Percentiles rank a stretch among this genome's conserved stretches.
Evolutionary conservation across 345 rosid genomes (phyloP).

Genomic region (Nasturtium officinale): DNA sequence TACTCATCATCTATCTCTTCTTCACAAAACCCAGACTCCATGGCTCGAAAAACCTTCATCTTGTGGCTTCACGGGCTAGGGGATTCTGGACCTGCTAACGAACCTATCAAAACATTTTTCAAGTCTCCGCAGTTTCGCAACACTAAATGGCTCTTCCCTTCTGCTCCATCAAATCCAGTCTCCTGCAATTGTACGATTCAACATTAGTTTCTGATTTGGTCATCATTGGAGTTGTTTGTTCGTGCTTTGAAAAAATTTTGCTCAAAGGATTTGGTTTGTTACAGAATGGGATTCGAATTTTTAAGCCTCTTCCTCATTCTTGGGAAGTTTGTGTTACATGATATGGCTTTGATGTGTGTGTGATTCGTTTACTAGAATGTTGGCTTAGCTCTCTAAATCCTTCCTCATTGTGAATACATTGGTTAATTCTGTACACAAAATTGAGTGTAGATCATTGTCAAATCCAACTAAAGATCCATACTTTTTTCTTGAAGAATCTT

Average conservation of each 20-base stretch:
- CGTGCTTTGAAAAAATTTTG: neutral
- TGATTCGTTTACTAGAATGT: neutral
- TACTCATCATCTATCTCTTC: constrained; percentile 32
- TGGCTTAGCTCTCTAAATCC: neutral
- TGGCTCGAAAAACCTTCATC: constrained; percentile 75
- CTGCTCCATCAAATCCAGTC: constrained; percentile 72
- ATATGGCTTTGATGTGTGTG: neutral
- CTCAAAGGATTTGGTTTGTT: neutral
- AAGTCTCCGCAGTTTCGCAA: constrained; percentile 56
- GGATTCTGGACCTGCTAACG: constrained; percentile 89
- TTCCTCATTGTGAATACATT: neutral
- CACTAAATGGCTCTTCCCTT: constrained; percentile 85
- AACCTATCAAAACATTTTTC: constrained; percentile 73
- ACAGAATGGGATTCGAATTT: neutral
- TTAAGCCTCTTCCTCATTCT: neutral
- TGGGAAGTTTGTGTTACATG: neutral
- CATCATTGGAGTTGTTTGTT: neutral
- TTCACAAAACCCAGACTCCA: constrained; percentile 34
- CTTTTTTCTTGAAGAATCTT: neutral
- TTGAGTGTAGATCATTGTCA: neutral
- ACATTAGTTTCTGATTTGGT: neutral
- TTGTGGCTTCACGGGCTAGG: constrained; percentile 91
- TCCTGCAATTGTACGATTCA: constrained; percentile 56
- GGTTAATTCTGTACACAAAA: neutral
- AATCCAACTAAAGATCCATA: neutral